phyloP scores from a whole-genome alignment of 495 filamentous ascomycete species.

The Penicillium psychrofluorescens region DNA sequence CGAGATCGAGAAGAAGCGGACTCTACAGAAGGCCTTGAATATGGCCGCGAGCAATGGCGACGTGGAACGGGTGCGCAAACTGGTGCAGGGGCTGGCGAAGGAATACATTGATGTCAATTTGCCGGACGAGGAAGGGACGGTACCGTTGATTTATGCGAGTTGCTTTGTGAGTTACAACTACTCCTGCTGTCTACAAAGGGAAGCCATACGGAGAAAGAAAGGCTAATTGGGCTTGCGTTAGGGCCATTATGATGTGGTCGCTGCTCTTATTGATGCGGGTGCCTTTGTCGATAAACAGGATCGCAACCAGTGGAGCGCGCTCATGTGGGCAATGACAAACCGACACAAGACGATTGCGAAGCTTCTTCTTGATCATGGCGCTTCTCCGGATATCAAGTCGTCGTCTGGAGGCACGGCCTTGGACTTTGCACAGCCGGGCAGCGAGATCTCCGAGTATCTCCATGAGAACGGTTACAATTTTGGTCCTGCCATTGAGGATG shows the following conservation, averaged over 20 bases:
- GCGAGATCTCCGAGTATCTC: slow-evolving; percentile 91
- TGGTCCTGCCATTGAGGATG: slow-evolving; percentile 80
- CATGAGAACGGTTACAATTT: slow-evolving; percentile 90
- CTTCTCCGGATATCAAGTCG: slow-evolving; percentile 91
- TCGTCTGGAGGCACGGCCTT: slow-evolving; percentile 91
- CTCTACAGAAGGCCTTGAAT: slow-evolving; percentile 79
- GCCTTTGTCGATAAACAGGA: slow-evolving; percentile 94
- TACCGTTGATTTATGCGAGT: slow-evolving; percentile 94
- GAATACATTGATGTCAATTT: slow-evolving; percentile 80
- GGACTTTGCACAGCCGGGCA: slow-evolving; percentile 89
- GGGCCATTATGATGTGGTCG: slow-evolving; percentile 88
- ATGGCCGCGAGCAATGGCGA: slow-evolving; percentile 98
- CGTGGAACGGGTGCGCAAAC: slow-evolving; percentile 66
- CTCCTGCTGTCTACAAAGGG: not conserved
- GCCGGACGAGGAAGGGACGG: slow-evolving; percentile 89
- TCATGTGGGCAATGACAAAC: slow-evolving; percentile 99
- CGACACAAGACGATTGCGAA: slow-evolving; percentile 93
- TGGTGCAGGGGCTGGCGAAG: slow-evolving; percentile 69
- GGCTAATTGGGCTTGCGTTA: slow-evolving; percentile 23
- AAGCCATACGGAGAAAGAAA: not conserved
- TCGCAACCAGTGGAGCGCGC: slow-evolving; percentile 89
- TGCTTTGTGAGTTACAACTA: slow-evolving; percentile 71
- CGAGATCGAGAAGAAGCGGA: slow-evolving; percentile 67
- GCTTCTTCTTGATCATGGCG: slow-evolving; percentile 81
- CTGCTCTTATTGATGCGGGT: slow-evolving; percentile 74